Evolutionary conservation across 495 filamentous ascomycete species (phyloP), one percentile per base, ranked within the genome.

Genomic region (Penicillium parvum): DNA sequence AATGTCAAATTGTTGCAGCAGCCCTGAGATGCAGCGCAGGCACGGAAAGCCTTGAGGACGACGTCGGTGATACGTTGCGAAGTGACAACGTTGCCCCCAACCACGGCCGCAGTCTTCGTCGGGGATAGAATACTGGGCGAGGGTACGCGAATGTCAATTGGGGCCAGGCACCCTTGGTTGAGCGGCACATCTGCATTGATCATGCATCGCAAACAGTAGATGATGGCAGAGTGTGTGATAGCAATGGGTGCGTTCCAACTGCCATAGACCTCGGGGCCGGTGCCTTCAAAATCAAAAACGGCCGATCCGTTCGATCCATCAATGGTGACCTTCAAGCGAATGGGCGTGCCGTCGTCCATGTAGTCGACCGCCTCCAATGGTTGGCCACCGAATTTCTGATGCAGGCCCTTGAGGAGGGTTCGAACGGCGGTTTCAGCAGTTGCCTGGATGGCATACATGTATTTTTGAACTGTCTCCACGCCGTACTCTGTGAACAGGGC

Each of bases 301-400:
- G 92, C 92, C 45, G 94, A 89, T 18, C 92, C 92, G 42, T 86
- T 82, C 7, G 81, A 75, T 0, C 78, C 77, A 65, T 95, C 82
- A 61, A 98, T 97, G 19, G 82, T 85, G 35, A 98, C 76, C 36
- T 83, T 86, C 14, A 98, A 76, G 28, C 75, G 73, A 58, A 98
- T 96, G 0, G 91, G 91, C 16, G 82, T 88, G 26, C 92, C 92
- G 60, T 98, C 92, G 61, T 98, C 92, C 92, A 98, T 97, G 65
- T 85, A 89, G 57, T 98, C 92, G 3, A 83, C 72, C 0, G 92
- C 85, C 19, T 91, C 88, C 2, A 98, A 74, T 15, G 88, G 82
- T 40, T 80, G 72, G 25, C 88, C 86, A 54, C 83, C 72, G 58
- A 95, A 95, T 11, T 84, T 73, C 55, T 81, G 77, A 56, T 82